phyloP scores from a whole-genome alignment of 495 filamentous ascomycete genomes.

The Penicillium malachiteum region DNA sequence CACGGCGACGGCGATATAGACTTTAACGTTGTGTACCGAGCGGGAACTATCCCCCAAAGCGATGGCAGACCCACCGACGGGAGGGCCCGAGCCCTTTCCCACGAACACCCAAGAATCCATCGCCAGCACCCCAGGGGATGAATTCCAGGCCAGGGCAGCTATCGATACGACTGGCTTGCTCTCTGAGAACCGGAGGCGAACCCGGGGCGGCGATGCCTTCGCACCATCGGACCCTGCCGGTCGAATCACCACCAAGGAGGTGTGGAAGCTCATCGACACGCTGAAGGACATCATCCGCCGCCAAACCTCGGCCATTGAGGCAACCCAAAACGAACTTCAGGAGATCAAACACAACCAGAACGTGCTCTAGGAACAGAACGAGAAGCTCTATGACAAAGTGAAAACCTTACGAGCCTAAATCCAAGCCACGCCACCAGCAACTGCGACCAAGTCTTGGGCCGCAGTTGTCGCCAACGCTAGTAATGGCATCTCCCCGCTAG shows the following conservation, averaged over 20 bases:
- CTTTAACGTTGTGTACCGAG: slow-evolving; percentile 15
- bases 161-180: neutral
- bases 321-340: slow-evolving; percentile 11
- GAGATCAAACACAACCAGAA: slow-evolving; percentile 21
- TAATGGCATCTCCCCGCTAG: slow-evolving; percentile 1
- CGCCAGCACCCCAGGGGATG: slow-evolving; percentile 6
- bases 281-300: slow-evolving; percentile 17
- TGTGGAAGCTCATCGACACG: slow-evolving; percentile 18
- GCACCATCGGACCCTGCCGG: neutral
- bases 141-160: slow-evolving; percentile 1
- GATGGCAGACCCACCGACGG: slow-evolving; percentile 18
- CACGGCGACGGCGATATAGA: no score
- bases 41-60: slow-evolving; percentile 9
- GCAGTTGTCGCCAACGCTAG: slow-evolving; percentile 1
- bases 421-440: slow-evolving; percentile 3
- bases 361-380: slow-evolving; percentile 16
- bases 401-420: slow-evolving; percentile 10
- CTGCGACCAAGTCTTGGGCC: slow-evolving; percentile 8
- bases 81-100: slow-evolving; percentile 13
- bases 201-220: slow-evolving; percentile 10
- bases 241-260: slow-evolving; percentile 17
- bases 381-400: slow-evolving; percentile 17
- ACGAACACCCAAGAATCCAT: slow-evolving; percentile 17
- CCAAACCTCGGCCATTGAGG: slow-evolving; percentile 13
- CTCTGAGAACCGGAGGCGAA: slow-evolving; percentile 10